Percentiles rank a stretch among this genome's conserved stretches.
These are phyloP conservation scores for Trichothecium roseum DNA, from an alignment of 2,329 filamentous ascomycete genomes.

Conservation along the genomic window DNA sequence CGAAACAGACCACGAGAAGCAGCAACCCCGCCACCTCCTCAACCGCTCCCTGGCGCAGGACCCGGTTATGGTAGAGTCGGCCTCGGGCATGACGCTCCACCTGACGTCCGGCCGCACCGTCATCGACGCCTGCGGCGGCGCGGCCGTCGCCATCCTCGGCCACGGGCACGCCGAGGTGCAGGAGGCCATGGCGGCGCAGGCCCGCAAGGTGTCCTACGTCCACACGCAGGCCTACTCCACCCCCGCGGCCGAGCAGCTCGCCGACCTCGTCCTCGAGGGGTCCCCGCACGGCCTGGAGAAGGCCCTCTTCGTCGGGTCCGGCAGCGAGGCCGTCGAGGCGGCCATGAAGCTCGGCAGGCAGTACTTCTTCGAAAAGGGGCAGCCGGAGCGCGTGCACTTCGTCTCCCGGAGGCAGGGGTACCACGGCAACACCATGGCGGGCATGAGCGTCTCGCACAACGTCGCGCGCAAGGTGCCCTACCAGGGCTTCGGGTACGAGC, in stretches of 20 bases:
- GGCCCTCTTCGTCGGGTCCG: constrained; percentile 13
- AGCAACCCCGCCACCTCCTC: constrained; percentile 16
- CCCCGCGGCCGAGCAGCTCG: constrained; percentile 16
- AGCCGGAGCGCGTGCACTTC: constrained; percentile 25
- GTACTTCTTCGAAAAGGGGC: constrained; percentile 30
- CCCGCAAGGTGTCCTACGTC: constrained; percentile 25
- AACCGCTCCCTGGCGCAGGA: constrained; percentile 20
- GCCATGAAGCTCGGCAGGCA: constrained; percentile 37
- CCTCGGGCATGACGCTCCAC: constrained; percentile 23
- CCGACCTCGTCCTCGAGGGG: constrained; percentile 13
- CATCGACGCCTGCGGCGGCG: constrained; percentile 24
- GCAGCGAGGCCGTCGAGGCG: constrained; percentile 30
- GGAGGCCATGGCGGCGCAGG: constrained; percentile 42
- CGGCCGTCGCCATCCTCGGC: constrained; percentile 53
- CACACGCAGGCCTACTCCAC: constrained; percentile 16
- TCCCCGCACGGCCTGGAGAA: constrained; percentile 11
- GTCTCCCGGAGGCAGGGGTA: constrained; percentile 35
- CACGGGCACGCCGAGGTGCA: constrained; percentile 47
- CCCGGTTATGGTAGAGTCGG: constrained; percentile 28
- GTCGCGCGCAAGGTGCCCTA: constrained; percentile 15
- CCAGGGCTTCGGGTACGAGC: constrained; percentile 12
- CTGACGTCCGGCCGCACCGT: constrained; percentile 20
- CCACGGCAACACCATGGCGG: constrained; percentile 39
- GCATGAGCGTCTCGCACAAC: constrained; percentile 27
- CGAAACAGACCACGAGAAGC: too few relatives aligned